Conservation (phyloP, 83 land plant species). For the Diphasiastrum complanatum region DNA sequence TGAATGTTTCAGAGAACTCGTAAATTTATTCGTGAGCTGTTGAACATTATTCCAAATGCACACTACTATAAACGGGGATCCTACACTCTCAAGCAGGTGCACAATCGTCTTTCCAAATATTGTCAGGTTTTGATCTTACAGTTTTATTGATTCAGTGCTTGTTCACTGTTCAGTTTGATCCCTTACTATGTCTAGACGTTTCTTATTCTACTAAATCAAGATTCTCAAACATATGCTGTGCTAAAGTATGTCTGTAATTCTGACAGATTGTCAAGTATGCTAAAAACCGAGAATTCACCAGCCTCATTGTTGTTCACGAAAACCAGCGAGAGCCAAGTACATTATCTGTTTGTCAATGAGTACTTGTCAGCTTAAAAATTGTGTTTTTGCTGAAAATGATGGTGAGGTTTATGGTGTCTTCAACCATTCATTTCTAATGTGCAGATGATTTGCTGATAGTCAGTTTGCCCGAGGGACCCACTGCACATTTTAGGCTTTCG, state of each 20-base stretch:
- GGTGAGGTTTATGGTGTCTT: not conserved
- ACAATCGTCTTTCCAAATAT: not conserved
- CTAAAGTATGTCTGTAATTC: too few relatives aligned
- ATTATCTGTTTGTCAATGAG: not conserved
- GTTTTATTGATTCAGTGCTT: too few relatives aligned
- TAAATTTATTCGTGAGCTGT: slow-evolving; percentile 62
- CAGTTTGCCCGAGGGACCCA: slow-evolving; percentile 84
- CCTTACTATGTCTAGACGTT: too few relatives aligned
- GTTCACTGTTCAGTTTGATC: too few relatives aligned
- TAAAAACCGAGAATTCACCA: slow-evolving; percentile 69
- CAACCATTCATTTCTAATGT: slow-evolving; percentile 6
- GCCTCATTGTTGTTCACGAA: slow-evolving; percentile 66
- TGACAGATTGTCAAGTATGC: slow-evolving; percentile 84
- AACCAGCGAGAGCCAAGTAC: slow-evolving; percentile 82
- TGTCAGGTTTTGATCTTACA: not conserved
- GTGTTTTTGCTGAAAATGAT: not conserved
- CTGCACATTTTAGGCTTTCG: slow-evolving; percentile 91
- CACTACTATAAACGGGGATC: slow-evolving; percentile 84
- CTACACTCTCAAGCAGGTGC: slow-evolving; percentile 77
- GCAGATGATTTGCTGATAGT: slow-evolving; percentile 76
- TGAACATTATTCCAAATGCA: slow-evolving; percentile 75
- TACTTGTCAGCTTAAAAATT: not conserved
- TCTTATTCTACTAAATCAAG: too few relatives aligned
- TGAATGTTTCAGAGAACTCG: slow-evolving; percentile 63
- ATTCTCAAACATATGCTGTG: too few relatives aligned